Evolutionary conservation across 331 rosid genomes (phyloP).

Genomic region (Telfairia occidentalis): DNA sequence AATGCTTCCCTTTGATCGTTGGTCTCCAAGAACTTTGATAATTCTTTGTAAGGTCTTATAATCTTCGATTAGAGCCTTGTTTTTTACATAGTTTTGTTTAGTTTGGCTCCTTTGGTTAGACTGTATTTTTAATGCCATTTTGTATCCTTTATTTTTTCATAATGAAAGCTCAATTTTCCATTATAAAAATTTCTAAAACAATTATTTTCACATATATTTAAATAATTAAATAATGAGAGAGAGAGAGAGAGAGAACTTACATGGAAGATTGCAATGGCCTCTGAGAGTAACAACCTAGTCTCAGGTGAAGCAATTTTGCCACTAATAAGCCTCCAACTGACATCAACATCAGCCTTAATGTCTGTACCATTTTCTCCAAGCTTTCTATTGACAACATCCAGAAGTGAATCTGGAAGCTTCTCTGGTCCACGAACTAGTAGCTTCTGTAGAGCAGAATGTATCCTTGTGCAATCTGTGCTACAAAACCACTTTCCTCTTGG

Average conservation of each 20-base stretch:
- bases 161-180: too few relatives aligned
- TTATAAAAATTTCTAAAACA: too few relatives aligned
- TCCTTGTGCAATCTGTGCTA: conserved; percentile 56
- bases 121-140: too few relatives aligned
- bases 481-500: conserved; percentile 94
- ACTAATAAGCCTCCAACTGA: conserved; percentile 75
- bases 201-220: not conserved
- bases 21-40: too few relatives aligned
- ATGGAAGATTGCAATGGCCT: conserved; percentile 84
- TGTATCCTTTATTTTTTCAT: too few relatives aligned
- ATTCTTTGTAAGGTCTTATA: too few relatives aligned
- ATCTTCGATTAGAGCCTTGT: too few relatives aligned
- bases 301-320: conserved; percentile 79
- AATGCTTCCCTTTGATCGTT: too few relatives aligned
- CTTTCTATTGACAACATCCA: conserved; percentile 48
- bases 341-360: conserved; percentile 33
- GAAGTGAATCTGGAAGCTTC: conserved; percentile 53
- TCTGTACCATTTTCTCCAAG: conserved; percentile 44
- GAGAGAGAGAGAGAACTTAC: conserved; percentile 33
- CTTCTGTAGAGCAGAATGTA: conserved; percentile 63
- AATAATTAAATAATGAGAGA: not conserved
- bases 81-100: too few relatives aligned
- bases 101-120: too few relatives aligned
- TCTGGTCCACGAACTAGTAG: conserved; percentile 48
- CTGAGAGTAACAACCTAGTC: conserved; percentile 63